phyloP scores from a whole-genome alignment of 2,329 filamentous ascomycete genomes.

The Xylariales sp. region DNA sequence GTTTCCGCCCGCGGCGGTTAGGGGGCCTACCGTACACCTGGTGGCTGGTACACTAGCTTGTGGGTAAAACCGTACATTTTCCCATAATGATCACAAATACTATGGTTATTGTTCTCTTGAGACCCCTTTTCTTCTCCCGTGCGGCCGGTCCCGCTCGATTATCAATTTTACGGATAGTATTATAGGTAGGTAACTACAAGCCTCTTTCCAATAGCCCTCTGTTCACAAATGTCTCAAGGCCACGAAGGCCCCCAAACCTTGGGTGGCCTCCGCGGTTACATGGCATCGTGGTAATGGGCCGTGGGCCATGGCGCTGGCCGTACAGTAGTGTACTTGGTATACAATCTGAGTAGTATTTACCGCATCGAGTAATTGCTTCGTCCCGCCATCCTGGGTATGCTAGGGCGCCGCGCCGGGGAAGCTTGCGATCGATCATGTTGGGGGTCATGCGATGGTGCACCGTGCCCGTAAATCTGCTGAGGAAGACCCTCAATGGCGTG shows the following conservation, averaged over 20 bases:
- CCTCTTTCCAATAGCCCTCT: not conserved
- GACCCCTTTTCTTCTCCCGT: slow-evolving; percentile 1
- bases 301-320: not conserved
- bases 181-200: not conserved
- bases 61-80: slow-evolving; percentile 1
- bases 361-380: slow-evolving; percentile 14
- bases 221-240: not conserved
- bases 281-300: not conserved
- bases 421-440: slow-evolving; percentile 31
- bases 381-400: slow-evolving; percentile 31
- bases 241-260: not conserved
- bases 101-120: not conserved
- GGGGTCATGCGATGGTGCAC: slow-evolving; percentile 31
- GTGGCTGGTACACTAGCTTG: not conserved
- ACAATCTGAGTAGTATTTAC: not conserved
- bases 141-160: not conserved
- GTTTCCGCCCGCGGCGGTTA: slow-evolving; percentile 2
- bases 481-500: slow-evolving; percentile 11
- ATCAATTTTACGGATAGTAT: not conserved
- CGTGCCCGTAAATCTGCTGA: slow-evolving; percentile 14
- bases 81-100: not conserved
- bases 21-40: not conserved
- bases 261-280: slow-evolving; percentile 1
- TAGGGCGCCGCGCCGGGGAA: slow-evolving; percentile 27
- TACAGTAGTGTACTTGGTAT: slow-evolving; percentile 4